Base-by-base conservation (phyloP, 108 stramenopile species). In the Poteriospumella lacustris region DNA sequence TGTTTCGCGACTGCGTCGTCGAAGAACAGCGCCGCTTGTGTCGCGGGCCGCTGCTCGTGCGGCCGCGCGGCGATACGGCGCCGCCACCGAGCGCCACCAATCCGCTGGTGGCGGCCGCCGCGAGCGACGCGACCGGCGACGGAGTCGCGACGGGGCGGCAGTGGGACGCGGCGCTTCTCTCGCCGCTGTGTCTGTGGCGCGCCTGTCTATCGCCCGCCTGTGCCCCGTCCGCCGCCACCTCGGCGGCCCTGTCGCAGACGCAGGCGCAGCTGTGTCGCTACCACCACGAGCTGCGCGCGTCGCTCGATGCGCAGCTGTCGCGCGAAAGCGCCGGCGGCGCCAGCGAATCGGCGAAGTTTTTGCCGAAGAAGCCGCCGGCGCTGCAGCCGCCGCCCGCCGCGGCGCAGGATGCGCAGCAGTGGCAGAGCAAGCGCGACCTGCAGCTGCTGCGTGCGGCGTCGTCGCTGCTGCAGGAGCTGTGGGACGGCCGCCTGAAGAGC, bases 271-370 rank as follows among this genome's bases (percentile, higher is more conserved):
- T 67, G 12, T 67, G 64, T 33, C 15, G 19, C 15, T 67, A 67
- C 19, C 64, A 67, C 64, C 9, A 33, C 15, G 19, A 67, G 36
- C 36, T 67, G 12, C 9, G 19, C 12, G 9, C 40, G 15, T 67
- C 19, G 9, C 64, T 67, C 15, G 64, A 67, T 33, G 9, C 19
- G 9, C 39, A 19, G 9, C 47, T 52, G 47, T 19, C 9, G 47
- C 47, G 15, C 9, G 15, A 19, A 67, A 15, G 40, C 12, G 31
- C 64, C 12, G 19, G 19, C 12, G 19, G 19, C 19, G 19, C 9
- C 39, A 67, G 40, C 19, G 70, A 73, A 73, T 73, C 70, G 36
- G 31, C 40, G 12, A 73, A 73, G 31, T 73, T 33, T 56, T 56
- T 73, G 43, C 70, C 70, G 28, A 5, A 42, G 64, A 33, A 68